Evolutionary conservation across 371 early-diverging fungal genomes (phyloP), one percentile per base, ranked within the genome.

Genomic region (Mucor irregularis): DNA sequence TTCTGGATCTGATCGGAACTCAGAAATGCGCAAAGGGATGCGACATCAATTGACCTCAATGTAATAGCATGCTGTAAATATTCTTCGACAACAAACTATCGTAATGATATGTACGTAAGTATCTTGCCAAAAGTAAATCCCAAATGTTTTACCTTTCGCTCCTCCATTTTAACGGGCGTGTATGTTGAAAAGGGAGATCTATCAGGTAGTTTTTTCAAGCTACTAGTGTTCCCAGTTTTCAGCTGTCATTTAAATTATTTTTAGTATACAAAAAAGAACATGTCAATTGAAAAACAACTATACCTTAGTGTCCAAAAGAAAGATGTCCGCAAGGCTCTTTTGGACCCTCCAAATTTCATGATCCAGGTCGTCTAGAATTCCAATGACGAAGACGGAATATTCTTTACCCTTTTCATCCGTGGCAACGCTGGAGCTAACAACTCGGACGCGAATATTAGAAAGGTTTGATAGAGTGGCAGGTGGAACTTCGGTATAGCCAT

Each of bases 271-370:
- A 17, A 10, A 38, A 39, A 37, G 24, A 38, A 43, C n/a, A 17
- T 34, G 25, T 22, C 43, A 24, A 42, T 13, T 46, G 29, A 22
- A 51, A 45, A 19, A 34, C 16, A n/a, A 48, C 28, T 68, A 59
- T 63, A 92, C 90, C 76, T 83, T 82, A 28, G 72, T 60, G 64
- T 94, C 91, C 24, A 95, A 68, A 17, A 70, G 61, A 33, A 88
- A 58, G 66, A 95, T 86, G 66, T 95, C 95, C 5, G 83, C 71
- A 60, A 92, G 91, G 28, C 79, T 73, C 68, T 95, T 95, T 63
- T 90, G 88, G 22, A 94, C 75, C 19, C 85, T 78, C 94, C 94
- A 93, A 35, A 89, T 61, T 50, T 92, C 84, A 26, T 46, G 25
- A 11, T 62, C 69, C 0, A 67, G 58, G n/a, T 61, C 53, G 22